These are phyloP conservation scores for Claviceps sorghi DNA, from an alignment of 2,329 filamentous ascomycete species.

Conservation along the genomic window DNA sequence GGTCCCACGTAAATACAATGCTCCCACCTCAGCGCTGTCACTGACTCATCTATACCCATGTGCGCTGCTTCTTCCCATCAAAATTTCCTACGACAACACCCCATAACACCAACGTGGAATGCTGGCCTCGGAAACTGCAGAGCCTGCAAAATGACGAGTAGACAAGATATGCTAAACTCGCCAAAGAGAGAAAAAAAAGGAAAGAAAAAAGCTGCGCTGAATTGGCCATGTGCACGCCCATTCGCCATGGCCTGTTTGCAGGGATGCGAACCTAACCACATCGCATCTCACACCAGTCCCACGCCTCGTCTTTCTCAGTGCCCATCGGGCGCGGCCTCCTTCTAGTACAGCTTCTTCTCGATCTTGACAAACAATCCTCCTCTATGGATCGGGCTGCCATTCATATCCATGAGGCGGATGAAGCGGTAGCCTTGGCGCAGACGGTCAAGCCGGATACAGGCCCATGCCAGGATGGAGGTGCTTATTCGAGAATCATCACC, in stretches of 20 bases:
- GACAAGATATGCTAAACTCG: too few relatives aligned
- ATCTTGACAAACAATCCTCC: conserved; percentile 38
- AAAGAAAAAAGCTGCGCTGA: background rate
- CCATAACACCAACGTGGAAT: background rate
- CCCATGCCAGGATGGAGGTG: conserved; percentile 34
- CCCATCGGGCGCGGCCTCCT: background rate
- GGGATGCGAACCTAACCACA: too few relatives aligned
- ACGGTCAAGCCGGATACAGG: conserved; percentile 45
- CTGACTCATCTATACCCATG: background rate
- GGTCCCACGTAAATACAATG: background rate
- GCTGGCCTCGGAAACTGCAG: background rate
- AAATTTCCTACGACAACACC: background rate
- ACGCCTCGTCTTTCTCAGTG: background rate
- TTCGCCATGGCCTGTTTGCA: too few relatives aligned
- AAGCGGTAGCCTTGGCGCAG: conserved; percentile 41
- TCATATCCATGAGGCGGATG: conserved; percentile 32
- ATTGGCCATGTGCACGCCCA: too few relatives aligned
- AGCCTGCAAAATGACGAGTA: background rate
- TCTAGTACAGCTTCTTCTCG: conserved; percentile 22
- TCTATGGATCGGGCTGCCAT: conserved; percentile 29
- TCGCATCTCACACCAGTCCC: too few relatives aligned
- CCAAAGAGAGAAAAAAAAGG: background rate
- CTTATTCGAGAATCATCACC: conserved; percentile 31
- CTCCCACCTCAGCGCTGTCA: background rate
- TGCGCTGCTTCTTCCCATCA: background rate